Evolutionary conservation across 164 flowering plant genomes (phyloP), one percentile per base, ranked within the genome.

Genomic region (Buxus sempervirens): DNA sequence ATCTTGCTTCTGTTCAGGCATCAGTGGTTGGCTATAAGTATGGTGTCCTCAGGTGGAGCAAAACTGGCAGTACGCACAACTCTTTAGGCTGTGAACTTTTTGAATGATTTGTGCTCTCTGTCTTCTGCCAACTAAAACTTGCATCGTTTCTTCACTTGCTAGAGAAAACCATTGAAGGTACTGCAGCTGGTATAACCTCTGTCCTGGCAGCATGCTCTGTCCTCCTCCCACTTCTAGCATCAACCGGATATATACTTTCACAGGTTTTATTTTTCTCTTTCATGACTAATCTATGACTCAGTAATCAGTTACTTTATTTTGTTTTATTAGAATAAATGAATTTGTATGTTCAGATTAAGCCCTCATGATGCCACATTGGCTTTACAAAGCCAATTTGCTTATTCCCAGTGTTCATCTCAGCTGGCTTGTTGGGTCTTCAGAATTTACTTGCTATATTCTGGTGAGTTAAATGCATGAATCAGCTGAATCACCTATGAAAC

Each of bases 101-200:
- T 48, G 26, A 3, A 42, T 58, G 22, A 9, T 18, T 22, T 38
- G 53, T 13, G 26, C 27, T 62, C 26, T 22, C 54, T 53, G 21
- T n/a, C 38, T 26, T 63, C 21, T 55, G 25, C 28, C 19, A 18
- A 38, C 36, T 75, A n/a, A 54, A 32, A 19, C 60, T 16, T 59
- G 2, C 20, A 22, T 0, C 20, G 16, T 18, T 56, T 62, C 65
- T 63, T 23, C 28, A 16, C 61, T 72, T 75, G 70, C 54, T 58
- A 95, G 98, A 90, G 81, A 95, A 92, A 89, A 95, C 99, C 1
- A 72, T 95, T 71, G 98, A 95, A 83, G 97, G 99, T 24, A 95
- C 99, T 65, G 99, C 97, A 18, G 99, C 99, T 73, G 99, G 99
- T 66, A 95, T 92, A 79, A 90, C 97, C 55, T 92, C 97, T 60